Conservation (phyloP, 2,329 filamentous ascomycete genomes). For the Sphaerulina populicola region DNA sequence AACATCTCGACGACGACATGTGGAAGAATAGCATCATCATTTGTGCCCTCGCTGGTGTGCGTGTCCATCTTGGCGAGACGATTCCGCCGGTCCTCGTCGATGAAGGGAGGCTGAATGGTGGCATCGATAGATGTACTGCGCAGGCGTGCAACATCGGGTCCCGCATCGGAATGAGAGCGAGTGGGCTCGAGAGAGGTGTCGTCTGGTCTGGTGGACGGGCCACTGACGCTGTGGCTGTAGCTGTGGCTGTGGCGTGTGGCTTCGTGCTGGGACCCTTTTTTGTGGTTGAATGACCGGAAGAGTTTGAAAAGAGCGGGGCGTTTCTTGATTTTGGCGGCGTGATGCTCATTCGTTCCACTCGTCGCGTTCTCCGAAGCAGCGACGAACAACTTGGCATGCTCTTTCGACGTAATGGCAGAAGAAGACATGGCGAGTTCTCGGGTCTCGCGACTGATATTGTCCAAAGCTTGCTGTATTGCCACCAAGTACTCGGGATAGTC, state of each 20-base stretch:
- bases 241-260: slow-evolving; percentile 1
- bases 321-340: slow-evolving; percentile 18
- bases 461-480: slow-evolving; percentile 37
- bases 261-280: slow-evolving; percentile 6
- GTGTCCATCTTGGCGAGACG: slow-evolving; percentile 18
- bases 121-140: slow-evolving; percentile 22
- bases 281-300: slow-evolving; percentile 24
- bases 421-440: slow-evolving; percentile 19
- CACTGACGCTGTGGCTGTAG: slow-evolving; percentile 12
- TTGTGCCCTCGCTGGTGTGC: slow-evolving; percentile 9
- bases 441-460: slow-evolving; percentile 35
- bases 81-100: slow-evolving; percentile 13
- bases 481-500: slow-evolving; percentile 41
- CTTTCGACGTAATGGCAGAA: slow-evolving; percentile 3
- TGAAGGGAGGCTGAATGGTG: slow-evolving; percentile 5
- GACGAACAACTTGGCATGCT: slow-evolving; percentile 9
- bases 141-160: slow-evolving; percentile 15
- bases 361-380: not conserved
- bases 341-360: not conserved
- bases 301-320: slow-evolving; percentile 25
- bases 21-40: not conserved
- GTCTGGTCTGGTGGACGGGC: slow-evolving; percentile 12
- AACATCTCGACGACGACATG: slow-evolving; percentile 1
- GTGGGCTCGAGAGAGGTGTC: slow-evolving; percentile 16
- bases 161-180: slow-evolving; percentile 27